Conservation (phyloP, 108 stramenopile genomes). For the Seminavis robusta region DNA sequence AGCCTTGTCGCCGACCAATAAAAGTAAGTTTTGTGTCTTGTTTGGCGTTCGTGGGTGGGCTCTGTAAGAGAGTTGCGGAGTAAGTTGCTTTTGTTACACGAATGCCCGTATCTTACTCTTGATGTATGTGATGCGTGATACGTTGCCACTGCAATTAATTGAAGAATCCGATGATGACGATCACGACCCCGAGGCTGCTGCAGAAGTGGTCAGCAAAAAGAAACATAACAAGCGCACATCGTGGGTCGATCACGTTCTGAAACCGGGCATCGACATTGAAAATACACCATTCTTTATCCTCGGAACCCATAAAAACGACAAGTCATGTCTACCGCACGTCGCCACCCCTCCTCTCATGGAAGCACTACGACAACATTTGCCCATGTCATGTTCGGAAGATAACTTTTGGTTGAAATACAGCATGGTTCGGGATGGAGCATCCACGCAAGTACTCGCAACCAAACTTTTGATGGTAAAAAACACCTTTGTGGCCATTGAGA, state of each 20-base stretch:
- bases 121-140: too few relatives aligned
- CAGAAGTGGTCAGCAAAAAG: not conserved
- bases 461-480: conserved; percentile 26
- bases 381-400: not conserved
- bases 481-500: conserved; percentile 54
- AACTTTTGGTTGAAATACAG: not conserved
- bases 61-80: too few relatives aligned
- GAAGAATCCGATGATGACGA: not conserved
- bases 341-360: conserved; percentile 74
- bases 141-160: not conserved
- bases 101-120: too few relatives aligned
- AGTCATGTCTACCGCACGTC: conserved; percentile 57
- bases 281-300: conserved; percentile 22
- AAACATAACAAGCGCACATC: not conserved
- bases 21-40: too few relatives aligned
- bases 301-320: conserved; percentile 51
- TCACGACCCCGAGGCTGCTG: too few relatives aligned
- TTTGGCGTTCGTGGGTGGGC: too few relatives aligned
- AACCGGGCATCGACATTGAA: conserved; percentile 7
- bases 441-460: conserved; percentile 19
- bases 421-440: conserved; percentile 47
- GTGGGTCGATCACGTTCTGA: conserved; percentile 3
- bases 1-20: too few relatives aligned
- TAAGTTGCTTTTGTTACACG: too few relatives aligned
- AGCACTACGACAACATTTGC: conserved; percentile 57